Percentiles rank a stretch among this genome's conserved stretches.
phyloP scores from a whole-genome alignment of 805 yeast genomes.

The Saturnispora saitoi region DNA sequence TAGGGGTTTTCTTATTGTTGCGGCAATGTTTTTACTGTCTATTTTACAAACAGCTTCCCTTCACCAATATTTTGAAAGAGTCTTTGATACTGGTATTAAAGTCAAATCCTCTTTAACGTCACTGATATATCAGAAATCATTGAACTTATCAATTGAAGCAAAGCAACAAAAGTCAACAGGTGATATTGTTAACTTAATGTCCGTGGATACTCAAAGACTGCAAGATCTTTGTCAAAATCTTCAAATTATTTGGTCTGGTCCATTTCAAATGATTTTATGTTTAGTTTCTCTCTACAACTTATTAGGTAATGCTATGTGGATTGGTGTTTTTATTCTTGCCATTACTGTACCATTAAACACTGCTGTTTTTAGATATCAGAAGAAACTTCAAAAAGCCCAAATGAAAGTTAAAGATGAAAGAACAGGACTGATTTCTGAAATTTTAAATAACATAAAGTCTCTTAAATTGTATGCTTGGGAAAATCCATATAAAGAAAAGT shows the following conservation, averaged over 20 bases:
- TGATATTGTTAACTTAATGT: slow-evolving; percentile 89
- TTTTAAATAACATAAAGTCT: slow-evolving; percentile 84
- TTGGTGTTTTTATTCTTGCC: slow-evolving; percentile 76
- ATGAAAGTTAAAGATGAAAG: slow-evolving; percentile 90
- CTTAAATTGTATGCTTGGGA: slow-evolving; percentile 96
- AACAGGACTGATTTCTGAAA: slow-evolving; percentile 80
- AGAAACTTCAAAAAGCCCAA: slow-evolving; percentile 68
- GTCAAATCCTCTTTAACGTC: slow-evolving; percentile 63
- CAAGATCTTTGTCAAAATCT: slow-evolving; percentile 76
- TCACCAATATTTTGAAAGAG: slow-evolving; percentile 72
- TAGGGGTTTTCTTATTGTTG: slow-evolving; percentile 66
- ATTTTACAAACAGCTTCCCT: slow-evolving; percentile 68
- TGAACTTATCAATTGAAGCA: slow-evolving; percentile 63
- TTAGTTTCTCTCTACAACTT: slow-evolving; percentile 61
- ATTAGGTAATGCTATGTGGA: slow-evolving; percentile 90
- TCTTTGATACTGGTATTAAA: slow-evolving; percentile 70
- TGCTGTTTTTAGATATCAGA: slow-evolving; percentile 55
- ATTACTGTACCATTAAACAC: slow-evolving; percentile 78
- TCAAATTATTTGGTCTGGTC: slow-evolving; percentile 85
- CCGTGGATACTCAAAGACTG: slow-evolving; percentile 84
- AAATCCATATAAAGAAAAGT: slow-evolving; percentile 63
- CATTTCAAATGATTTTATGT: slow-evolving; percentile 77
- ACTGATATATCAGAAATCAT: slow-evolving; percentile 57
- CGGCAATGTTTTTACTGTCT: slow-evolving; percentile 66
- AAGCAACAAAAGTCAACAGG: slow-evolving; percentile 72